Base-by-base conservation (phyloP, 371 early-diverging fungal species). In the Chytridium lagenaria region DNA sequence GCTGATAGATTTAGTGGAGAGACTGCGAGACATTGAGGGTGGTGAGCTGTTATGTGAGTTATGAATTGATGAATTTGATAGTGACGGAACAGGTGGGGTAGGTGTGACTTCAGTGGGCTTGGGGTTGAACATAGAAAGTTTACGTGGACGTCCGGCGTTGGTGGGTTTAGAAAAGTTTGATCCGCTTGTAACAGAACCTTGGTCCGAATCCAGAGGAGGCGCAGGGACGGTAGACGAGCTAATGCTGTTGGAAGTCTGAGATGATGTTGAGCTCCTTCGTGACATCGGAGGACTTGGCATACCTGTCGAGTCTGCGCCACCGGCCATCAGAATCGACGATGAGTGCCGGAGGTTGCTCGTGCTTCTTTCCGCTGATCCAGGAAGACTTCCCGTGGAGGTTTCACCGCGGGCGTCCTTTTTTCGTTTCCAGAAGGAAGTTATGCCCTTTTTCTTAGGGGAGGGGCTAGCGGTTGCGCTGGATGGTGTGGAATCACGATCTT, bases 21-120 rank as follows among this genome's bases (percentile, higher is more conserved):
- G 55, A 16, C 55, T n/a, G n/a, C 23, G 55, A 55, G 55, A 55
- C 55, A 26, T 55, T 26, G 55, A 55, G 55, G 55, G 55, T 7
- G 10, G 19, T 10, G 30, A 55, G 55, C 16, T 5, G 7, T 10
- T 16, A 15, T 26, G 26, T 10, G 55, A 26, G 55, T 7, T 10
- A 15, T 26, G 16, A 16, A 7, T 55, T 55, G 55, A 26, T 7
- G 26, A 26, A 28, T 28, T 55, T 55, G 55, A 26, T 7, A 26
- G 55, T 10, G 23, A 26, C 19, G 55, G 55, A 26, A 10, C 10
- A 26, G 55, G 26, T 23, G 55, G 26, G 26, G 55, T 10, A 26
- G 26, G 55, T 16, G 55, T 7, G 10, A 7, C 55, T 23, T 28
- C 16, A 16, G 10, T 55, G 55, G 10, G 16, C 16, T 16, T 55